These are phyloP conservation scores for Sutorius australiensis DNA, from an alignment of 768 basidiomycete species.

Conservation along the genomic window DNA sequence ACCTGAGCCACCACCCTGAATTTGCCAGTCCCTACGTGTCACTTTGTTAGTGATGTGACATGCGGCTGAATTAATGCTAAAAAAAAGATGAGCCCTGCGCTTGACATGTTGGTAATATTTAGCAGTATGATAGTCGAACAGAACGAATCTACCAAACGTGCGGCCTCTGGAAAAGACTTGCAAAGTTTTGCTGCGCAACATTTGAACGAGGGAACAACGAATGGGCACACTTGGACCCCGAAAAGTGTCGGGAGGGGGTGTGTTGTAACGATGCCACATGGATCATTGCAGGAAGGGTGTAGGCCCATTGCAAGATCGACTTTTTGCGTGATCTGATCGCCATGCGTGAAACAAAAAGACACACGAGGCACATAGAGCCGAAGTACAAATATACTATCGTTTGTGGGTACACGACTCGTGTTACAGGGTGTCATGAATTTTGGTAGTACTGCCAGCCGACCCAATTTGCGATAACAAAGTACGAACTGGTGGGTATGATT, in stretches of 20 bases:
- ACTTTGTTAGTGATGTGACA: conserved; percentile 6
- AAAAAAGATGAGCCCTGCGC: conserved; percentile 1
- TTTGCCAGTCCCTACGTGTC: conserved; percentile 11
- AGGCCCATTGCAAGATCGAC: conserved; percentile 16
- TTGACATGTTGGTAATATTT: conserved; percentile 11
- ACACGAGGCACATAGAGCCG: conserved; percentile 22
- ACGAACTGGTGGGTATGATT: conserved; percentile 75
- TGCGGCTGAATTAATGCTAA: conserved; percentile 11
- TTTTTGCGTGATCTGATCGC: conserved; percentile 19
- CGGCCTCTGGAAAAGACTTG: conserved; percentile 14
- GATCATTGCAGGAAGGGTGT: conserved; percentile 22
- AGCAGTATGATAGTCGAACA: conserved; percentile 5
- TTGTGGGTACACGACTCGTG: conserved; percentile 6
- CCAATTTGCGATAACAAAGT: conserved; percentile 98
- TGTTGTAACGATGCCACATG: conserved; percentile 13
- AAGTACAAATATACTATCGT: conserved; percentile 6
- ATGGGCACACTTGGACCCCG: neutral
- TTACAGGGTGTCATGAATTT: conserved; percentile 56
- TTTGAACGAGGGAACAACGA: conserved; percentile 6
- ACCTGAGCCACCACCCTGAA: conserved; percentile 36
- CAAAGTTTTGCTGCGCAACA: conserved; percentile 6
- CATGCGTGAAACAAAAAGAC: conserved; percentile 7
- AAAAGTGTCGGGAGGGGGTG: neutral
- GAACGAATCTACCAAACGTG: conserved; percentile 18
- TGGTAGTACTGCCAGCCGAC: conserved; percentile 98